Conservation (phyloP, 2,329 filamentous ascomycete species). For the Gnomoniopsis sp. region DNA sequence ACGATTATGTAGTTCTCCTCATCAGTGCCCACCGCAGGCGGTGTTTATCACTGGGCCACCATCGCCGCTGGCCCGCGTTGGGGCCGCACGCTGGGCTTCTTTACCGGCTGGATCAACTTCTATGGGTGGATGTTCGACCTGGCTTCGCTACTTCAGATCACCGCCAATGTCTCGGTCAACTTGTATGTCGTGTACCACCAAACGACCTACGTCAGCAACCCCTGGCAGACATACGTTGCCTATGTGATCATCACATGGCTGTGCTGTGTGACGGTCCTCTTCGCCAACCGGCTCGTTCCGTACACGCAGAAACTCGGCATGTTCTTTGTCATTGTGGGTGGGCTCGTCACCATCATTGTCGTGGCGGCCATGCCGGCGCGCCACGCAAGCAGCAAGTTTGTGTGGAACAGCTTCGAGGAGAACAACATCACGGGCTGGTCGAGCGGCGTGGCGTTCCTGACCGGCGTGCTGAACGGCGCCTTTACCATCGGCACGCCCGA, state of each 20-base stretch:
- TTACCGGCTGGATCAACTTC: constrained; percentile 49
- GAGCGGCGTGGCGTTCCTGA: constrained; percentile 61
- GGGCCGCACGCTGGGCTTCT: constrained; percentile 49
- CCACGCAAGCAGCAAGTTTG: constrained; percentile 48
- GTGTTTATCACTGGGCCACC: constrained; percentile 60
- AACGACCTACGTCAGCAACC: constrained; percentile 41
- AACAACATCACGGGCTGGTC: constrained; percentile 50
- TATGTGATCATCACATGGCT: constrained; percentile 55
- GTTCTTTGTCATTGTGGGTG: constrained; percentile 52
- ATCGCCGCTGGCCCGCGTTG: constrained; percentile 53
- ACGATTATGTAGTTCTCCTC: constrained; percentile 49
- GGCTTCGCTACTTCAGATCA: constrained; percentile 55
- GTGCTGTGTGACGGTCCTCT: constrained; percentile 48
- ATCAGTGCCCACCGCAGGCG: constrained; percentile 55
- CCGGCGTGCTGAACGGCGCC: constrained; percentile 64
- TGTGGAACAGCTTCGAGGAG: constrained; percentile 48
- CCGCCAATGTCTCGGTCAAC: constrained; percentile 56
- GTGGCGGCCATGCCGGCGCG: constrained; percentile 47
- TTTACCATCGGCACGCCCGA: constrained; percentile 66
- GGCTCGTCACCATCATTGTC: constrained; percentile 51
- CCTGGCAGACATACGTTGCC: constrained; percentile 59
- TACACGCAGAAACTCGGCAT: constrained; percentile 50
- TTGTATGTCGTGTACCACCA: constrained; percentile 60
- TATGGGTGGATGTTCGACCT: constrained; percentile 62
- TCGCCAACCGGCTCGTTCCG: constrained; percentile 54